Evolutionary conservation across 2,329 filamentous ascomycete genomes (phyloP), one percentile per base, ranked within the genome.

Genomic region (Aspergillus carbonarius): DNA sequence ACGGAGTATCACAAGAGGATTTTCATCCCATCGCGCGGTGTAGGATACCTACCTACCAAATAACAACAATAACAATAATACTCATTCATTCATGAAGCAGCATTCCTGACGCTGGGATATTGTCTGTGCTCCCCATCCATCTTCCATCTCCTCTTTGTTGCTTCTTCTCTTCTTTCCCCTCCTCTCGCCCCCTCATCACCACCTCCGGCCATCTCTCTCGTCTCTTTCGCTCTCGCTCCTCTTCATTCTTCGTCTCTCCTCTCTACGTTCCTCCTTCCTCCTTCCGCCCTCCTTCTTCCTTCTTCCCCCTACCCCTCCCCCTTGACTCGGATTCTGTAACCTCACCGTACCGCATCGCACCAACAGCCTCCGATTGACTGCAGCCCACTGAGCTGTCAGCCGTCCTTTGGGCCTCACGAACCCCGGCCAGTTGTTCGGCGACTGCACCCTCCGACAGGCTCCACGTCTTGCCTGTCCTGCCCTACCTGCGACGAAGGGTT

Each of bases 301-400:
- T 50, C 42, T 58, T 27, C 25, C 17, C 10, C 25, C 34, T 53
- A 56, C 30, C 61, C 55, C 46, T 56, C 30, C 61, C 55, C 46
- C 60, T 60, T 60, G 30, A 44, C 42, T 55, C 39, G 44, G 58
- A 55, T 42, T 51, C 46, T 53, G 55, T 65, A 63, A 62, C 60
- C 37, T 51, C 49, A 65, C 60, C 58, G 62, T 60, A 57, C 9
- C 9, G 30, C 58, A 70, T 59, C 66, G 66, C 46, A 66, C 62
- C 71, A 74, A 74, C 66, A 73, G 70, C 64, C 27, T 53, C 49
- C 55, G 59, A 59, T 54, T 50, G 57, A 58, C 56, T 59, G 57
- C 61, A 54, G 51, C 59, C 54, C 57, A 62, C 55, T 64, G 62
- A 61, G 63, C 63, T 66, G 63, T 65, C 62, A 55, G 37, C 50